Evolutionary conservation across 2,329 filamentous ascomycete genomes (phyloP).

Genomic region (Cytospora leucostoma): DNA sequence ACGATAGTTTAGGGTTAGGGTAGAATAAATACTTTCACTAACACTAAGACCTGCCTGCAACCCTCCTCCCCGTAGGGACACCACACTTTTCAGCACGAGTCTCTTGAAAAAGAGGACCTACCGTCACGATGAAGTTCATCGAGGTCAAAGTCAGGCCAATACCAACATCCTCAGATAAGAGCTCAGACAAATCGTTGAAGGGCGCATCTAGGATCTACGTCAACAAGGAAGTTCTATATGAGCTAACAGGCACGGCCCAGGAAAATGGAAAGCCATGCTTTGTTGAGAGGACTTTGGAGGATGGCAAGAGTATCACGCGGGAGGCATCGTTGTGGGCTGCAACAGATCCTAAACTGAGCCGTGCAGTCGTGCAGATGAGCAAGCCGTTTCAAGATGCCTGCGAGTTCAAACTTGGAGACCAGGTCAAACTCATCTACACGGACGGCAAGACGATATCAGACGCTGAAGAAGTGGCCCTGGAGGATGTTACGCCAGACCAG

Average conservation of each 20-base stretch:
- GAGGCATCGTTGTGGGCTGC: constrained; percentile 54
- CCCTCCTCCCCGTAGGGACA: neutral
- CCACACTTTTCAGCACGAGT: neutral
- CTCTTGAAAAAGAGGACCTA: neutral
- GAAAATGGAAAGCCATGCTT: constrained; percentile 43
- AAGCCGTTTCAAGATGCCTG: constrained; percentile 72
- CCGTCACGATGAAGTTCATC: constrained; percentile 24
- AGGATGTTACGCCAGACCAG: constrained; percentile 53
- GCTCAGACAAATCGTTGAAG: constrained; percentile 45
- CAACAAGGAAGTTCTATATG: constrained; percentile 49
- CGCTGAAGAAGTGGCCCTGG: constrained; percentile 60
- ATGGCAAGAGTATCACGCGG: constrained; percentile 32
- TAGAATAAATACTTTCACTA: no score
- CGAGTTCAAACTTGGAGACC: constrained; percentile 71
- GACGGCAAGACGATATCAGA: constrained; percentile 53
- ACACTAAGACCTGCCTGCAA: no score
- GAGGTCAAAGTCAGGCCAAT: constrained; percentile 45
- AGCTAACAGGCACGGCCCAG: constrained; percentile 43
- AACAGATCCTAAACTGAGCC: constrained; percentile 58
- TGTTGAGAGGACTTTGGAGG: constrained; percentile 30
- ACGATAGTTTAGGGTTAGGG: no score
- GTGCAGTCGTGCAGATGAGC: constrained; percentile 70
- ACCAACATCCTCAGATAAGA: constrained; percentile 38
- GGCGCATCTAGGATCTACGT: constrained; percentile 52
- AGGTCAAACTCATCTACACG: constrained; percentile 60